phyloP scores from a whole-genome alignment of 306 rosid genomes.

The Lathyrus sativus region DNA sequence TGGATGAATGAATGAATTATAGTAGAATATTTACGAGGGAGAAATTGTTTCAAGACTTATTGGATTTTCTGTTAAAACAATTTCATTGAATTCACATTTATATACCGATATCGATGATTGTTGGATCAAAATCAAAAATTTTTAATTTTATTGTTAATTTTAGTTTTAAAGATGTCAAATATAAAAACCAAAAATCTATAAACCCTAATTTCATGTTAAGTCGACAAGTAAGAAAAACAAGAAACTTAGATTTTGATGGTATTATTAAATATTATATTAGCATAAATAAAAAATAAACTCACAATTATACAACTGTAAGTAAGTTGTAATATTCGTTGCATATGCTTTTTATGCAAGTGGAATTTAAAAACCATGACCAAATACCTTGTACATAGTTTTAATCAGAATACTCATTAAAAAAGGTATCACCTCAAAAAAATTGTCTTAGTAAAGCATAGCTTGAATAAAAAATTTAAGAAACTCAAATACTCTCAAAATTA shows the following conservation, averaged over 20 bases:
- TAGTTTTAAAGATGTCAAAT: background rate
- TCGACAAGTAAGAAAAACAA: background rate
- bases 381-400: background rate
- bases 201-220: background rate
- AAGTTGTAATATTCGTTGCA: background rate
- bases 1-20: background rate
- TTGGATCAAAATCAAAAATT: background rate
- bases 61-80: background rate
- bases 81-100: background rate
- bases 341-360: background rate
- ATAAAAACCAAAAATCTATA: background rate
- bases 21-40: background rate
- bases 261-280: background rate
- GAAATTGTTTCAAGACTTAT: background rate
- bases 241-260: background rate
- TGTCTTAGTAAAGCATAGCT: no score
- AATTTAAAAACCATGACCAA: background rate
- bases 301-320: slow-evolving; percentile 1
- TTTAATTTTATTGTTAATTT: background rate
- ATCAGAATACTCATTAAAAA: background rate
- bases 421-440: no score
- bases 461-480: no score
- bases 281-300: background rate
- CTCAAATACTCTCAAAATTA: no score
- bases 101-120: background rate